Conservation (phyloP, 768 basidiomycete species). For the Suillus subalutaceus region DNA sequence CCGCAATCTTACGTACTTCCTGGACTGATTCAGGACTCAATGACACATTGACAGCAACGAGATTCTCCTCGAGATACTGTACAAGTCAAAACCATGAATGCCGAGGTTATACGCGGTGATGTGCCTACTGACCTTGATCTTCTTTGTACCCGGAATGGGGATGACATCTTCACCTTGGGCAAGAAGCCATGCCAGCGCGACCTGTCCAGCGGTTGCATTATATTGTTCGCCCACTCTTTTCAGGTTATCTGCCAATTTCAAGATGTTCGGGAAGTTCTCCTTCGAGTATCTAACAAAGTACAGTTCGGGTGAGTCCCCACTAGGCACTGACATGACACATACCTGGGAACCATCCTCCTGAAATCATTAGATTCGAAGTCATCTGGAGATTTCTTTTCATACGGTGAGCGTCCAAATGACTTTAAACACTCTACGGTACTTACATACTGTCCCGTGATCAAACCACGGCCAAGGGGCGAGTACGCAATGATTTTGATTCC, state of each 20-base stretch:
- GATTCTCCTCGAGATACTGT: conserved; percentile 50
- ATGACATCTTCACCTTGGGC: conserved; percentile 41
- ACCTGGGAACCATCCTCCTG: conserved; percentile 27
- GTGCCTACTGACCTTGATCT: conserved; percentile 29
- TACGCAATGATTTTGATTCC: conserved; percentile 54
- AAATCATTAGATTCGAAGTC: conserved; percentile 35
- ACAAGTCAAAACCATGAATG: conserved; percentile 3
- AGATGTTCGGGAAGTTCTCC: conserved; percentile 50
- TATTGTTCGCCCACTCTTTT: conserved; percentile 36
- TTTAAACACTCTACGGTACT: conserved; percentile 16
- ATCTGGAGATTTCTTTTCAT: conserved; percentile 33
- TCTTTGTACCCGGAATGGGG: conserved; percentile 44
- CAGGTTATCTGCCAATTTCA: conserved; percentile 39
- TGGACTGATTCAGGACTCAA: conserved; percentile 41
- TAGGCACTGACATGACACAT: conserved; percentile 29
- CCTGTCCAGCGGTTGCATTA: conserved; percentile 40
- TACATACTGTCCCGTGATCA: conserved; percentile 51
- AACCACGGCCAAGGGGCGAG: conserved; percentile 53
- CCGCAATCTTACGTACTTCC: conserved; percentile 39
- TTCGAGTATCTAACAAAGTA: conserved; percentile 30
- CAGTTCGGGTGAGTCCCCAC: conserved; percentile 34
- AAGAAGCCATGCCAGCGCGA: conserved; percentile 44
- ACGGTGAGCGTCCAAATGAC: not conserved
- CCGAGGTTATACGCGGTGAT: not conserved
- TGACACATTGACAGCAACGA: conserved; percentile 35